A percentile compares a stretch with the other conserved stretches of the same genome.
Evolutionary conservation across 2,329 filamentous ascomycete genomes (phyloP).

Genomic region (Hypoxylon sp.): DNA sequence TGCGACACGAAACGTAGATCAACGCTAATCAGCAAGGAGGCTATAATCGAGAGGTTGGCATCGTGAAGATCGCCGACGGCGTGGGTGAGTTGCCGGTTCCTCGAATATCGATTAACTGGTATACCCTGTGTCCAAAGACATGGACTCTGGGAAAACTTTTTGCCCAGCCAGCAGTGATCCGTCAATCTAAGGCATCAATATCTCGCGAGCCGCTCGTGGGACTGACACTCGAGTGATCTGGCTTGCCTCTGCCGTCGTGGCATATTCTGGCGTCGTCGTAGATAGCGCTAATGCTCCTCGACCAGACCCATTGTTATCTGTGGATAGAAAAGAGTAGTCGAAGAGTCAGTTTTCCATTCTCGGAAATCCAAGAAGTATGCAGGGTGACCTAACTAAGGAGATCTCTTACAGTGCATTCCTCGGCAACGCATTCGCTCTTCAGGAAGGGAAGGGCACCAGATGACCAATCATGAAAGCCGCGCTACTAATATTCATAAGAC

Average conservation of each 20-base stretch:
- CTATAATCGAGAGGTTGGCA: slow-evolving; percentile 32
- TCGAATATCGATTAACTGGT: slow-evolving; percentile 31
- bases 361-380: slow-evolving; percentile 40
- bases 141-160: slow-evolving; percentile 3
- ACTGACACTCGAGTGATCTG: slow-evolving; percentile 32
- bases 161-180: slow-evolving; percentile 7
- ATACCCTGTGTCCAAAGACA: slow-evolving; percentile 17
- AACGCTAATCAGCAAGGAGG: slow-evolving; percentile 33
- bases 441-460: slow-evolving; percentile 24
- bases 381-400: slow-evolving; percentile 47
- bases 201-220: slow-evolving; percentile 20
- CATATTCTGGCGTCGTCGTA: slow-evolving; percentile 33
- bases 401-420: slow-evolving; percentile 41
- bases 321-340: slow-evolving; percentile 31
- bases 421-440: slow-evolving; percentile 35
- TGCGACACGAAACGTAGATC: slow-evolving; percentile 35
- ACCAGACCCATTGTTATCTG: slow-evolving; percentile 31
- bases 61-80: slow-evolving; percentile 42
- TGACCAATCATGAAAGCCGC: slow-evolving; percentile 44
- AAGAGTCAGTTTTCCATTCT: slow-evolving; percentile 36
- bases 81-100: slow-evolving; percentile 20
- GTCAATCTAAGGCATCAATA: slow-evolving; percentile 38
- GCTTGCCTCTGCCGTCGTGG: slow-evolving; percentile 35
- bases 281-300: slow-evolving; percentile 35
- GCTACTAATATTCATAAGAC: slow-evolving; percentile 36